Percentiles rank a stretch among this genome's conserved stretches.
Evolutionary conservation across 441 rosid species (phyloP).

Genomic region (Isatis lusitanica): DNA sequence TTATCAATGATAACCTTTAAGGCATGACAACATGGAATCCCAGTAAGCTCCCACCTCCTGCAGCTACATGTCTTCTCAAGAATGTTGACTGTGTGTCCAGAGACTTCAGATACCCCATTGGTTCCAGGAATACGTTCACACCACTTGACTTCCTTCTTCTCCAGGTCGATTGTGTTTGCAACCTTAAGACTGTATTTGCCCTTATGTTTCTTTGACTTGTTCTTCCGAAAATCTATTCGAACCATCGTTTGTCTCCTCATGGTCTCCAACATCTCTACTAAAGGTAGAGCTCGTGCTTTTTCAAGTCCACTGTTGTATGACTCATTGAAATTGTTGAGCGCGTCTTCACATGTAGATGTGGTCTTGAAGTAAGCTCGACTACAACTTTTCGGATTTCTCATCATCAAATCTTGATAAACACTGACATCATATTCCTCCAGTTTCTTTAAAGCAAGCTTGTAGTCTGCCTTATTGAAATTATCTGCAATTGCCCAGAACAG

Average conservation of each 20-base stretch:
- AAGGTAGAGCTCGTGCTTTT: neutral
- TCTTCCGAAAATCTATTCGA: neutral
- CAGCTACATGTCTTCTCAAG: neutral
- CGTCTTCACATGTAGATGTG: neutral
- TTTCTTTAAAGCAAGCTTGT: neutral
- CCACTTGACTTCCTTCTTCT: neutral
- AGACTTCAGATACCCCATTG: neutral
- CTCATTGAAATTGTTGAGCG: neutral
- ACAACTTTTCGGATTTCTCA: neutral
- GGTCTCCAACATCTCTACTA: neutral
- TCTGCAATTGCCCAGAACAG: neutral
- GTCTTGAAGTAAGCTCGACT: neutral
- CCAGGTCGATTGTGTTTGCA: neutral
- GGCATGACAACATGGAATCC: neutral
- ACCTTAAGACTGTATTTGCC: neutral
- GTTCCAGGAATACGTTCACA: neutral
- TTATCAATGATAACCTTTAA: neutral
- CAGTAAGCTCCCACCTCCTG: neutral
- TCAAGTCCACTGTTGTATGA: neutral
- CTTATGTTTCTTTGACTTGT: neutral
- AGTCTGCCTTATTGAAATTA: neutral
- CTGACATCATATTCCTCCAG: neutral
- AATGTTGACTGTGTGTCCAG: neutral
- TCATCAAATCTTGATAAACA: neutral
- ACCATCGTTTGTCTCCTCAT: slow-evolving; percentile 3